phyloP scores from a whole-genome alignment of 352 stramenopile species.

The Phytophthora pisi region DNA sequence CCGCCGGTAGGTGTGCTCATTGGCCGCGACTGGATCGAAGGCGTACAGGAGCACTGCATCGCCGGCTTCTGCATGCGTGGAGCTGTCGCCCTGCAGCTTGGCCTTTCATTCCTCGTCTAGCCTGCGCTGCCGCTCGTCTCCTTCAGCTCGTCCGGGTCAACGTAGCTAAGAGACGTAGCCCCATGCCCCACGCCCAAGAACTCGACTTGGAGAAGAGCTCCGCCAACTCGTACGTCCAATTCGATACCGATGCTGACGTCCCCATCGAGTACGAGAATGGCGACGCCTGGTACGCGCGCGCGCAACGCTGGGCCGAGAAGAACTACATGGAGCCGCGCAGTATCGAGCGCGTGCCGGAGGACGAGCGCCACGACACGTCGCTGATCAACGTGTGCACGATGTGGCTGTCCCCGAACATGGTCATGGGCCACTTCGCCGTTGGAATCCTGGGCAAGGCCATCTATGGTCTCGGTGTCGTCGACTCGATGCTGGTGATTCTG shows the following conservation, averaged over 20 bases:
- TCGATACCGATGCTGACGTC: conserved; percentile 25
- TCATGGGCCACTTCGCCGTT: conserved; percentile 32
- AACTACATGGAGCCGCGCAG: conserved; percentile 38
- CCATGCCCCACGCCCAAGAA: conserved; percentile 27
- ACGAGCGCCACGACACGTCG: conserved; percentile 26
- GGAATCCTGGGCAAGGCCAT: conserved; percentile 25
- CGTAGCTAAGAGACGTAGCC: conserved; percentile 2
- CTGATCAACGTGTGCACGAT: conserved; percentile 30
- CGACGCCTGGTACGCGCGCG: conserved; percentile 31
- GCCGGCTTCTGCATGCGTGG: background rate
- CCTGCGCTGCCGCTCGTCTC: conserved; percentile 1
- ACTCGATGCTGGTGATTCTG: conserved; percentile 32
- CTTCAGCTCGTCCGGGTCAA: conserved; percentile 4
- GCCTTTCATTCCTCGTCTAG: conserved; percentile 17
- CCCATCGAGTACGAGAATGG: conserved; percentile 31
- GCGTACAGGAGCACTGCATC: conserved; percentile 1
- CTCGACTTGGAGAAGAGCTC: conserved; percentile 28
- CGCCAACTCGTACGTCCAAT: conserved; percentile 31
- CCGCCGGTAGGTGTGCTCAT: conserved; percentile 19
- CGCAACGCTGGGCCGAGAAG: conserved; percentile 31
- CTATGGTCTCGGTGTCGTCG: conserved; percentile 17
- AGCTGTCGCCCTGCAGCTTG: background rate
- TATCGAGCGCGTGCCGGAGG: conserved; percentile 32
- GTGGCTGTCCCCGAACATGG: conserved; percentile 36
- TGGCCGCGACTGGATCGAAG: background rate